These are phyloP conservation scores for Macadamia tetraphylla DNA, from an alignment of 164 flowering plant species.

Conservation along the genomic window DNA sequence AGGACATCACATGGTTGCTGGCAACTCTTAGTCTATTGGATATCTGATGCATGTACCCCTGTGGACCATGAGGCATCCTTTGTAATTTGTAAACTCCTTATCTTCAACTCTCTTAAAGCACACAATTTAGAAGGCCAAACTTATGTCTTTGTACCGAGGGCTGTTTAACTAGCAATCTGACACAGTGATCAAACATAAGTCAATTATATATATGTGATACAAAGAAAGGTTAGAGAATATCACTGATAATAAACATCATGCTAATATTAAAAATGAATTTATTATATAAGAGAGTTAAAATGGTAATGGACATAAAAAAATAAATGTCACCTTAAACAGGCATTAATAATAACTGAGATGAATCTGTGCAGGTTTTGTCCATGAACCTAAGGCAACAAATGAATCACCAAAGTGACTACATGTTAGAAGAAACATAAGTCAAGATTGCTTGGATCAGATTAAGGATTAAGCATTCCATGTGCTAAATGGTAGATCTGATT, in stretches of 20 bases:
- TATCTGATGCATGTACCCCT: no score
- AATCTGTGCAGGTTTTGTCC: slow-evolving; percentile 34
- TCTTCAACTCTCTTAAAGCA: no score
- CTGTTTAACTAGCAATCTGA: neutral
- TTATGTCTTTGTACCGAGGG: neutral
- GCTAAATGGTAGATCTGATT: slow-evolving; percentile 33
- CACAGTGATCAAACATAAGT: neutral
- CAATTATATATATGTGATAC: no score
- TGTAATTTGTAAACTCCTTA: no score
- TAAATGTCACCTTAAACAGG: slow-evolving; percentile 3
- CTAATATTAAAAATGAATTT: neutral
- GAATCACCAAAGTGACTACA: slow-evolving; percentile 25
- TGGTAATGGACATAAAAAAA: neutral
- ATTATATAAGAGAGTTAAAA: neutral
- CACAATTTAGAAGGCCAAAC: neutral
- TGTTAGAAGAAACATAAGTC: slow-evolving; percentile 25
- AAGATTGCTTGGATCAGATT: slow-evolving; percentile 24
- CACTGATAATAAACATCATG: neutral
- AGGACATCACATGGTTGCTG: no score
- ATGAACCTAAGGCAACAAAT: slow-evolving; percentile 29
- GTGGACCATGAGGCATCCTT: no score
- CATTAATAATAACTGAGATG: slow-evolving; percentile 17
- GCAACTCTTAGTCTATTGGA: no score
- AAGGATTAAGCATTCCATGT: slow-evolving; percentile 20
- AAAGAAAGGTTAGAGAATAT: no score